Percentiles rank a stretch among this genome's conserved stretches.
Conservation (phyloP, 2,329 filamentous ascomycete species). For the Hymenoscyphus fraxineus region DNA sequence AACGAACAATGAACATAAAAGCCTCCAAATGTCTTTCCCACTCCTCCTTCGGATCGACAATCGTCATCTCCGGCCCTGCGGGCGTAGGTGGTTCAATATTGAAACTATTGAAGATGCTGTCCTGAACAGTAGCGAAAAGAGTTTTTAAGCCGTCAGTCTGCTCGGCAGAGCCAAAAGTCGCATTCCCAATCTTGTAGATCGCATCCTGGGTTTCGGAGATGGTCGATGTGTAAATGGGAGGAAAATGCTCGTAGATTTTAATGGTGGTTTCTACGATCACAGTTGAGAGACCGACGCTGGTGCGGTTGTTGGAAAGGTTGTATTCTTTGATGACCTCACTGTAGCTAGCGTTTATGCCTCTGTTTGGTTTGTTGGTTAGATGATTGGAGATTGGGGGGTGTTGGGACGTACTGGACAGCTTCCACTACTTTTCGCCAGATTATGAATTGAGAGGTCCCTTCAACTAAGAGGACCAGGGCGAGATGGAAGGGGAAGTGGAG, state of each 20-base stretch:
- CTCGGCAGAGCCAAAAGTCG: constrained; percentile 14
- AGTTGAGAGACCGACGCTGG: not conserved
- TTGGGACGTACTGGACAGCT: constrained; percentile 14
- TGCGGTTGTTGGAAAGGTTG: not conserved
- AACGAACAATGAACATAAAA: constrained; percentile 22
- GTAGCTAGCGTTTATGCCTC: constrained; percentile 5
- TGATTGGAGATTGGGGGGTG: not conserved
- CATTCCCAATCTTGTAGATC: constrained; percentile 15
- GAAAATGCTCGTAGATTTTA: constrained; percentile 15
- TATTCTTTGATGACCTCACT: not conserved
- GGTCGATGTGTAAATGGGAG: constrained; percentile 14
- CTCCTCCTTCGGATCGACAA: constrained; percentile 18
- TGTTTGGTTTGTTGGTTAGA: not conserved
- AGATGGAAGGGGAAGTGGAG: constrained; percentile 56
- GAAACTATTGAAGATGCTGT: constrained; percentile 25
- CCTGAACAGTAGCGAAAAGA: constrained; percentile 18
- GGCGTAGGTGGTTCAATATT: constrained; percentile 11
- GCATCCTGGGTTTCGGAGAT: constrained; percentile 10
- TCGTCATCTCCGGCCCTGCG: not conserved
- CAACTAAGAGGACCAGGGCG: constrained; percentile 51
- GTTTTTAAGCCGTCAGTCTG: constrained; percentile 12
- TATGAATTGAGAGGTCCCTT: constrained; percentile 39
- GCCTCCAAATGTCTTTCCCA: constrained; percentile 18
- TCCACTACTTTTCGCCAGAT: constrained; percentile 26
- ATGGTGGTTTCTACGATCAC: constrained; percentile 12